Evolutionary conservation across 2,329 filamentous ascomycete genomes (phyloP).

Genomic region (Penicillium concentricum): DNA sequence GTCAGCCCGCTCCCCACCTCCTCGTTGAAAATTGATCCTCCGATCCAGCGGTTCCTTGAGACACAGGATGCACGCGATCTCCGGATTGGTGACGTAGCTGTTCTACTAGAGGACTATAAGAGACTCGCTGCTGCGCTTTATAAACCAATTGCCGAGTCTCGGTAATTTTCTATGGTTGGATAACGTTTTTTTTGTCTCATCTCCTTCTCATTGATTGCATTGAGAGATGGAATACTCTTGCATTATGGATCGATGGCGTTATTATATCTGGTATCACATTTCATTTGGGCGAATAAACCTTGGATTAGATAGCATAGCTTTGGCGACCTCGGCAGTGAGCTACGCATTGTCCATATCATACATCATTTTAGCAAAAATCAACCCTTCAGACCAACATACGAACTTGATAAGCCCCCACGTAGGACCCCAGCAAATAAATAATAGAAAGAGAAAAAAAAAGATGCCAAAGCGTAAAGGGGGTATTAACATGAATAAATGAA

Average conservation of each 20-base stretch:
- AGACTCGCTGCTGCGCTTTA: slow-evolving; percentile 65
- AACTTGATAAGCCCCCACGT: not conserved
- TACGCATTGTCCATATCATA: slow-evolving; percentile 15
- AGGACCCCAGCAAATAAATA: not conserved
- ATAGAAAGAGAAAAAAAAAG: not conserved
- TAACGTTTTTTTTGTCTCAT: not conserved
- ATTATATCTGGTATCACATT: slow-evolving; percentile 5
- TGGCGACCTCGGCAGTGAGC: not conserved
- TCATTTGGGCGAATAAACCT: slow-evolving; percentile 3
- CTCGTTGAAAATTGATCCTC: slow-evolving; percentile 49
- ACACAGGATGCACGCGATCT: slow-evolving; percentile 68
- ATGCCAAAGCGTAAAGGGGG: slow-evolving; percentile 4
- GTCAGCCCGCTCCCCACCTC: slow-evolving; percentile 10
- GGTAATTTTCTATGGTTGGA: slow-evolving; percentile 8
- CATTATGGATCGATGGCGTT: slow-evolving; percentile 22
- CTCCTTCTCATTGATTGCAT: not conserved
- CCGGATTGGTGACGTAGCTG: slow-evolving; percentile 69
- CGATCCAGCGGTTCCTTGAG: slow-evolving; percentile 72
- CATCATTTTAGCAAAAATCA: slow-evolving; percentile 8
- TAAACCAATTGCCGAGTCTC: slow-evolving; percentile 36
- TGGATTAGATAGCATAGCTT: slow-evolving; percentile 9
- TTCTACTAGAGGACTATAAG: slow-evolving; percentile 72
- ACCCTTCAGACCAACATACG: not conserved
- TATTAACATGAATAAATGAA: slow-evolving; percentile 14
- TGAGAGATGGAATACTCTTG: not conserved